Conservation (phyloP, 164 flowering plant genomes). For the Vitis vinifera region DNA sequence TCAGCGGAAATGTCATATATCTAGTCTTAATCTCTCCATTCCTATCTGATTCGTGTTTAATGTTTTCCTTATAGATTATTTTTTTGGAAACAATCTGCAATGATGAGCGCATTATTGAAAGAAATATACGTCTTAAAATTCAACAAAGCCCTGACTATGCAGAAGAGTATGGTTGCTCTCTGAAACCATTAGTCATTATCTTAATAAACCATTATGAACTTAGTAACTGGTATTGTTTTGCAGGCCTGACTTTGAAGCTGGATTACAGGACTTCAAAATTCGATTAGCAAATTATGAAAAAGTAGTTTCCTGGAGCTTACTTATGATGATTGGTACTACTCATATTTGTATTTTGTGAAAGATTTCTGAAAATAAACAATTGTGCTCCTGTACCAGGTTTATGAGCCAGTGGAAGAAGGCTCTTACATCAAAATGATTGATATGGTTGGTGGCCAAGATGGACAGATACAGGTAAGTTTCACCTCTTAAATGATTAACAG, state of each 20-base stretch:
- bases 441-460: conserved; percentile 95
- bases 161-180: conserved; percentile 65
- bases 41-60: neutral
- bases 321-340: neutral
- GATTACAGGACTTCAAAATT: conserved; percentile 72
- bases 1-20: neutral
- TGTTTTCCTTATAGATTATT: conserved; percentile 58
- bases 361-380: neutral
- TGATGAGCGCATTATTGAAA: conserved; percentile 80
- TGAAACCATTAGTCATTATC: neutral
- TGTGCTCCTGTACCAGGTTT: conserved; percentile 49
- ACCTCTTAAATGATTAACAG: neutral
- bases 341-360: neutral
- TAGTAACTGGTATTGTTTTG: conserved; percentile 18
- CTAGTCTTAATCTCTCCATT: neutral
- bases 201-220: neutral
- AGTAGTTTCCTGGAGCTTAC: conserved; percentile 25
- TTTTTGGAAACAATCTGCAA: conserved; percentile 95
- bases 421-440: conserved; percentile 98
- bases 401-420: conserved; percentile 99
- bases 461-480: conserved; percentile 88
- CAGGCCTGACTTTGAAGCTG: conserved; percentile 96
- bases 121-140: conserved; percentile 93
- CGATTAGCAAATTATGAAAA: conserved; percentile 88
- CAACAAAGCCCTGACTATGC: conserved; percentile 99